These are phyloP conservation scores for Neurospora tetrasperma DNA, from an alignment of 495 filamentous ascomycete species.

Conservation along the genomic window DNA sequence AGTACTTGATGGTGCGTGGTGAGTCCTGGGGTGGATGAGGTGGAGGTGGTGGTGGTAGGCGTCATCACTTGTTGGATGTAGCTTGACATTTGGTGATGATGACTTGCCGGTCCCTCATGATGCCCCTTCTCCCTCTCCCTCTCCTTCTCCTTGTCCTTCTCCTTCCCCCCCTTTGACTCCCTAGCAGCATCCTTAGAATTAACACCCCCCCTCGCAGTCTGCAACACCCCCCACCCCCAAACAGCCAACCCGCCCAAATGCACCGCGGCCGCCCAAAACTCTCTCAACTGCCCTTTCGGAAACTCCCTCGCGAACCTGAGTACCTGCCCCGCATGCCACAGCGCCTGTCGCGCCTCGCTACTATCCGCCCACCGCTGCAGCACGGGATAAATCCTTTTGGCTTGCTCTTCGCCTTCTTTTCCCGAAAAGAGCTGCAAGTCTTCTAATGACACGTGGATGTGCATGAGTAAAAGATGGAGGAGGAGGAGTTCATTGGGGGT, in stretches of 20 bases:
- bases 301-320: constrained; percentile 43
- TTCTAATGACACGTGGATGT: constrained; percentile 50
- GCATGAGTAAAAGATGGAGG: constrained; percentile 47
- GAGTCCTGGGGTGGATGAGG: background rate
- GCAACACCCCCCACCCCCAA: constrained; percentile 49
- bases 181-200: background rate
- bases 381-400: constrained; percentile 40
- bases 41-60: background rate
- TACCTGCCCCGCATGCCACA: constrained; percentile 56
- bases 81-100: background rate
- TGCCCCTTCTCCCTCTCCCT: background rate
- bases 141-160: too few relatives aligned
- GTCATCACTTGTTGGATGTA: background rate
- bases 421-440: constrained; percentile 57
- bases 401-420: constrained; percentile 52
- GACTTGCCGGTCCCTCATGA: background rate
- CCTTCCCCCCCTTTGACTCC: too few relatives aligned
- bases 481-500: constrained; percentile 52
- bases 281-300: constrained; percentile 36
- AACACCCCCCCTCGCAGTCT: constrained; percentile 13
- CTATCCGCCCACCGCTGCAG: constrained; percentile 45
- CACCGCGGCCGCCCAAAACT: constrained; percentile 49
- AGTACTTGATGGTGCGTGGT: background rate
- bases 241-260: constrained; percentile 51
- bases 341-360: constrained; percentile 40